A percentile compares a stretch with the other conserved stretches of the same genome.
Conservation (phyloP, 164 flowering plant species). For the Annona cherimola region DNA sequence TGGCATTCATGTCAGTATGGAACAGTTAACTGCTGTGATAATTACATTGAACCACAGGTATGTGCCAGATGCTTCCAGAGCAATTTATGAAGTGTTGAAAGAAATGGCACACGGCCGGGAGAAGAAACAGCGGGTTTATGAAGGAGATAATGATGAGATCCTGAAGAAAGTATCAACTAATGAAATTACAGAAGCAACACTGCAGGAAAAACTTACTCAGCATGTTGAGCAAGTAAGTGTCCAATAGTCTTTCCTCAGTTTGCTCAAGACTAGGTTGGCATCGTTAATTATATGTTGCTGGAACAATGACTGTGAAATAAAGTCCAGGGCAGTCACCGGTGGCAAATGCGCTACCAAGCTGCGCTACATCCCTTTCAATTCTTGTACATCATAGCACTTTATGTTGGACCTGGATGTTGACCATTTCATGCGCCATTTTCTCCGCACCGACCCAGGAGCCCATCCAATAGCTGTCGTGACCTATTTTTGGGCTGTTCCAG, state of each 20-base stretch:
- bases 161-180: slow-evolving; percentile 46
- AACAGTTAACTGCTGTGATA: neutral
- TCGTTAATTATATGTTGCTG: neutral
- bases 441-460: neutral
- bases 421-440: neutral
- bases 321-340: no score
- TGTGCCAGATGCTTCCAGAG: slow-evolving; percentile 64
- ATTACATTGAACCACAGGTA: slow-evolving; percentile 43
- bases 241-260: neutral
- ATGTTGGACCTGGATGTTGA: neutral
- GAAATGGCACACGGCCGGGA: slow-evolving; percentile 48
- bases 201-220: slow-evolving; percentile 69
- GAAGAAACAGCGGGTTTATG: slow-evolving; percentile 39
- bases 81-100: slow-evolving; percentile 60
- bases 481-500: neutral
- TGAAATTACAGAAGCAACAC: slow-evolving; percentile 49
- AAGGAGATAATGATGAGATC: slow-evolving; percentile 53
- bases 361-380: no score
- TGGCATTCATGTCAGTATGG: neutral
- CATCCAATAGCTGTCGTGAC: neutral
- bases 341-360: no score
- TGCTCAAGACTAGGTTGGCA: neutral
- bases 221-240: slow-evolving; percentile 79
- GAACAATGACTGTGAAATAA: no score
- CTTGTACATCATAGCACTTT: neutral